These are phyloP conservation scores for Mycena latifolia DNA, from an alignment of 768 basidiomycete species.

Conservation along the genomic window DNA sequence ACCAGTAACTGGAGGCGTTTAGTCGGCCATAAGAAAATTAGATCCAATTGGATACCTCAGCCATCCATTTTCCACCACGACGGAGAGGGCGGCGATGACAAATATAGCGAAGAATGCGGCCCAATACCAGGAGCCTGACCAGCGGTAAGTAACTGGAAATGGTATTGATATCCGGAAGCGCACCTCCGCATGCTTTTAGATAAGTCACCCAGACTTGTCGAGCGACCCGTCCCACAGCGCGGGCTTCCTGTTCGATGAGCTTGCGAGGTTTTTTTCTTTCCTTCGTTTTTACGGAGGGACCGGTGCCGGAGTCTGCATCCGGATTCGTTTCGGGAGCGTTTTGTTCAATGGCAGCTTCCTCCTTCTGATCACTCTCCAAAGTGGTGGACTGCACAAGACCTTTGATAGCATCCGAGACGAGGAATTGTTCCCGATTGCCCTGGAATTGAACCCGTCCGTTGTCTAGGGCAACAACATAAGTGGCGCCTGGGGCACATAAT, in stretches of 20 bases:
- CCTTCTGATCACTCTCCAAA: conserved; percentile 56
- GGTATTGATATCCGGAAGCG: conserved; percentile 72
- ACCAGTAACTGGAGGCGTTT: conserved; percentile 64
- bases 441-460: conserved; percentile 84
- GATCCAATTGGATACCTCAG: conserved; percentile 47
- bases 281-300: conserved; percentile 48
- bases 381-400: conserved; percentile 74
- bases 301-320: no score
- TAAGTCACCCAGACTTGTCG: conserved; percentile 75
- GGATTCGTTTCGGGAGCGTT: no score
- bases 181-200: conserved; percentile 62
- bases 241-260: conserved; percentile 84
- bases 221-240: conserved; percentile 79
- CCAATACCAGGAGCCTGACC: conserved; percentile 68
- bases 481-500: conserved; percentile 83
- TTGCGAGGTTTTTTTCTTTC: conserved; percentile 78
- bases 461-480: conserved; percentile 86
- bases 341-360: conserved; percentile 54
- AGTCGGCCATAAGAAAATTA: neutral
- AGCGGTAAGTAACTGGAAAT: neutral
- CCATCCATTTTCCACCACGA: conserved; percentile 82
- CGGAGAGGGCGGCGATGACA: conserved; percentile 67
- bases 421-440: conserved; percentile 75
- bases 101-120: conserved; percentile 64
- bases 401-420: conserved; percentile 72